These are phyloP conservation scores for Sugiyamaella grinbergsii DNA, from an alignment of 1,139 yeast genomes.

Conservation along the genomic window DNA sequence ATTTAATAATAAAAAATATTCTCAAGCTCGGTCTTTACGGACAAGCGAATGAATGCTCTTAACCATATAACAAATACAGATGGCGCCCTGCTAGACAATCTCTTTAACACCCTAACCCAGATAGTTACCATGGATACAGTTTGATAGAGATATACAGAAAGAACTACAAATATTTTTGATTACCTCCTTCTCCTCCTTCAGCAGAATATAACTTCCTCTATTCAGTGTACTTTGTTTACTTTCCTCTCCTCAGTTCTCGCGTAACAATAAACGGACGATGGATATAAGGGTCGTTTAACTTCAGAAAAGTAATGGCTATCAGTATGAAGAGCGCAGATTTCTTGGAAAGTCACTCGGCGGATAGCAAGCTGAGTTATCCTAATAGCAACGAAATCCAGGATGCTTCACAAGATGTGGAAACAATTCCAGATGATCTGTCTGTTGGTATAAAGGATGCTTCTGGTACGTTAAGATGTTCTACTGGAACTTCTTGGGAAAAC, in stretches of 20 bases:
- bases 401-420: not conserved
- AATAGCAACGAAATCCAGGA: too few relatives aligned
- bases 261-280: too few relatives aligned
- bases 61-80: too few relatives aligned
- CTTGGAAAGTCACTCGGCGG: not conserved
- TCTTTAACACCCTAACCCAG: slow-evolving; percentile 3
- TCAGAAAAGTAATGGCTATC: not conserved
- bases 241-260: too few relatives aligned
- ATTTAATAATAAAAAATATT: slow-evolving; percentile 3
- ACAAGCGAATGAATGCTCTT: too few relatives aligned
- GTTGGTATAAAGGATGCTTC: too few relatives aligned
- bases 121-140: slow-evolving; percentile 9
- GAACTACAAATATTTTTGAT: not conserved
- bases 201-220: too few relatives aligned
- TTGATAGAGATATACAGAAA: not conserved
- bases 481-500: not conserved
- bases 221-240: too few relatives aligned
- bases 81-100: not conserved
- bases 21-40: too few relatives aligned
- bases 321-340: slow-evolving; percentile 2
- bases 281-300: too few relatives aligned
- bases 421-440: not conserved
- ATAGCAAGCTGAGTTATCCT: not conserved
- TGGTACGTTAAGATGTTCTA: not conserved
- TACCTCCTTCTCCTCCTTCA: too few relatives aligned